A percentile compares a stretch with the other conserved stretches of the same genome.
Evolutionary conservation across 2,329 filamentous ascomycete species (phyloP).

Genomic region (Monilinia aucupariae): DNA sequence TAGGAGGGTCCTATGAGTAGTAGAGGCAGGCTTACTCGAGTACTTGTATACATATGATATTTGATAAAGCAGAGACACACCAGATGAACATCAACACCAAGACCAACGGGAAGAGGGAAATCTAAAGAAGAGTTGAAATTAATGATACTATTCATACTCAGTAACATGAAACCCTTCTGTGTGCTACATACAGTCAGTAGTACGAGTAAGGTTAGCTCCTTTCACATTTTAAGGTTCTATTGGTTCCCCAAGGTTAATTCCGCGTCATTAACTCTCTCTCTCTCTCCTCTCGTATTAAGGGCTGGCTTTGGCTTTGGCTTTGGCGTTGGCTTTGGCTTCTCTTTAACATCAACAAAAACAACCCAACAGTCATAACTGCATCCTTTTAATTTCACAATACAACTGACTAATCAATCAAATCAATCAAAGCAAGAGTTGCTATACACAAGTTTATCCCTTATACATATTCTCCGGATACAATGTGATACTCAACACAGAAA

Average conservation of each 20-base stretch:
- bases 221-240: not conserved
- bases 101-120: no score
- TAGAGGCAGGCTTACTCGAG: no score
- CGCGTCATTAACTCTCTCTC: not conserved
- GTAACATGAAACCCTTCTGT: no score
- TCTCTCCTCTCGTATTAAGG: not conserved
- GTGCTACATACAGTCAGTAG: no score
- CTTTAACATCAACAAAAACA: constrained; percentile 10
- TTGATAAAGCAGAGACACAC: not conserved
- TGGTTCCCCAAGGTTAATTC: constrained; percentile 8
- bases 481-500: constrained; percentile 15
- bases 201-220: not conserved
- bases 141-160: not conserved
- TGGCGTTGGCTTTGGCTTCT: no score
- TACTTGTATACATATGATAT: no score
- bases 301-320: no score
- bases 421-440: not conserved
- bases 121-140: not conserved
- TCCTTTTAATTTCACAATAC: constrained; percentile 4
- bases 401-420: not conserved
- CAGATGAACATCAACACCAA: not conserved
- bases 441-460: not conserved
- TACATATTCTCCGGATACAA: constrained; percentile 8
- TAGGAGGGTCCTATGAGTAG: no score
- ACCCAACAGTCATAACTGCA: not conserved